A percentile compares a stretch with the other conserved stretches of the same genome.
phyloP scores from a whole-genome alignment of 495 filamentous ascomycete genomes.

The Neohortaea acidophila region DNA sequence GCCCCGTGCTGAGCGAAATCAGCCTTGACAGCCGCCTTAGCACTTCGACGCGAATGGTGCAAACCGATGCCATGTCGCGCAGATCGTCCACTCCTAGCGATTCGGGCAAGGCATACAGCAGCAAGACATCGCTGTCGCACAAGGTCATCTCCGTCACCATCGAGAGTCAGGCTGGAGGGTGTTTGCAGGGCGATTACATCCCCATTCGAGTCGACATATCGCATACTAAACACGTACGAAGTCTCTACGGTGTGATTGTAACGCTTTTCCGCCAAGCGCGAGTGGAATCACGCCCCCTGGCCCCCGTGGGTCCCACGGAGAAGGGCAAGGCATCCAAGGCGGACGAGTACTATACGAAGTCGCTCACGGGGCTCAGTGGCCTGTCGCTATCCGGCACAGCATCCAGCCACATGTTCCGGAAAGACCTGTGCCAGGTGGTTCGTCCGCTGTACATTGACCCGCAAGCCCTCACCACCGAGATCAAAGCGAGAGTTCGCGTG shows the following conservation, averaged over 20 bases:
- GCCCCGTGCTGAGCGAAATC: constrained; percentile 45
- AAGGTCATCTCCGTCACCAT: constrained; percentile 80
- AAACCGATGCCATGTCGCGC: not conserved
- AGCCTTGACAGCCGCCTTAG: constrained; percentile 43
- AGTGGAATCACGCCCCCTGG: constrained; percentile 69
- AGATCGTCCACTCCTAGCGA: constrained; percentile 29
- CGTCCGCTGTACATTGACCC: constrained; percentile 78
- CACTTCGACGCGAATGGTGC: constrained; percentile 34
- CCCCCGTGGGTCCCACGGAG: constrained; percentile 43
- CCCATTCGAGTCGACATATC: constrained; percentile 66
- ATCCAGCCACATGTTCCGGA: constrained; percentile 76
- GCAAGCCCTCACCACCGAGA: constrained; percentile 51
- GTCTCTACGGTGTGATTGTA: constrained; percentile 78
- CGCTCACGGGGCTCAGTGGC: constrained; percentile 56
- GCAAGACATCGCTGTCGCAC: constrained; percentile 29
- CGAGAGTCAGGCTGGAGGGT: constrained; percentile 67
- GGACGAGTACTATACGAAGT: constrained; percentile 72
- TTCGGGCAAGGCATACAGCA: constrained; percentile 27
- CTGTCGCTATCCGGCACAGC: constrained; percentile 68
- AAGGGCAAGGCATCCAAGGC: constrained; percentile 53
- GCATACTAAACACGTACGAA: constrained; percentile 76
- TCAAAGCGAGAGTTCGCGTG: constrained; percentile 68
- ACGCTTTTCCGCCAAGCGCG: constrained; percentile 85
- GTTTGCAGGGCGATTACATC: constrained; percentile 70
- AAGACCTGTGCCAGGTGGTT: constrained; percentile 78